These are phyloP conservation scores for Aspergillus brasiliensis DNA, from an alignment of 2,329 filamentous ascomycete genomes.

Conservation along the genomic window DNA sequence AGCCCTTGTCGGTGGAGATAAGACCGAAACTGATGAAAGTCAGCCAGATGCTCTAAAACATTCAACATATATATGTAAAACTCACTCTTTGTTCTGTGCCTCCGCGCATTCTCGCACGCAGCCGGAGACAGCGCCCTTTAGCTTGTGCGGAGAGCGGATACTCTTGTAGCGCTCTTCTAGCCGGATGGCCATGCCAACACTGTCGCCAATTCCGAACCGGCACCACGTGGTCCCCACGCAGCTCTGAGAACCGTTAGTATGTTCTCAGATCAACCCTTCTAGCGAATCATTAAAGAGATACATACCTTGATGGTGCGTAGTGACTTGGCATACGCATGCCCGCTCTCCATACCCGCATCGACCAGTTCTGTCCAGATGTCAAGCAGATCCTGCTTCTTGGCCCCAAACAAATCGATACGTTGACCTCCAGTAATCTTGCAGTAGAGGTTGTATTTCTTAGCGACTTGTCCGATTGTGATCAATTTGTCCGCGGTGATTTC, in stretches of 20 bases:
- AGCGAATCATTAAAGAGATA: neutral
- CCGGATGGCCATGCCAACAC: constrained; percentile 85
- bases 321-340: constrained; percentile 88
- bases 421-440: constrained; percentile 92
- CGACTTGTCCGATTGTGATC: constrained; percentile 79
- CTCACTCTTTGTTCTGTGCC: constrained; percentile 86
- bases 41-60: constrained; percentile 6
- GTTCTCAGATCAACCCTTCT: neutral
- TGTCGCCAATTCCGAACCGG: constrained; percentile 83
- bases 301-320: constrained; percentile 75
- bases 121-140: constrained; percentile 86
- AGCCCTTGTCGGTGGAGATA: constrained; percentile 89
- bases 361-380: constrained; percentile 80
- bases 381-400: constrained; percentile 80
- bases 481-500: constrained; percentile 88
- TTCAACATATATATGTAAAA: constrained; percentile 6
- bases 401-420: constrained; percentile 90
- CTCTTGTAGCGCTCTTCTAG: constrained; percentile 91
- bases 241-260: constrained; percentile 50
- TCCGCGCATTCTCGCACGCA: constrained; percentile 93
- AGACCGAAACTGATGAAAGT: constrained; percentile 68
- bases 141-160: constrained; percentile 84
- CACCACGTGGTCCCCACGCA: constrained; percentile 94
- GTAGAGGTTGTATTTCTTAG: constrained; percentile 81
- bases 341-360: constrained; percentile 84